Base-by-base conservation (phyloP, 2,329 filamentous ascomycete genomes). In the Alternaria consortialis region DNA sequence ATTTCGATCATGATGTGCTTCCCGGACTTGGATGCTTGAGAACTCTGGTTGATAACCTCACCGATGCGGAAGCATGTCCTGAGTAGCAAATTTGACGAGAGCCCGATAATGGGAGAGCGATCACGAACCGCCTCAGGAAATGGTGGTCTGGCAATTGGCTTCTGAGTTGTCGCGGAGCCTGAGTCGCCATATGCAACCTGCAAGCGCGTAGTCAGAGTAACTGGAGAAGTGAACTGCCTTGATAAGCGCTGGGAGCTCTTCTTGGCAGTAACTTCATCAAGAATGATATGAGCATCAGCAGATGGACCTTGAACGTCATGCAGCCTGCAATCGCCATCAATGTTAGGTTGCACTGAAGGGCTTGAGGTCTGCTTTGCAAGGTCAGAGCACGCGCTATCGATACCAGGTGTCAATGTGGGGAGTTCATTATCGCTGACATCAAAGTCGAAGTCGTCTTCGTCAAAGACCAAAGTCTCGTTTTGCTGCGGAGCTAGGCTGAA, bases 61-160 rank as follows among this genome's bases (percentile, higher is more conserved):
- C 85, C 86, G 25, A 90, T 81, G 27, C 88, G 84, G 66, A 91
- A 91, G 70, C 88, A 91, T 0, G 85, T 87, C 11, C 86, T 83
- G 12, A 89, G 77, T 7, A 84, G 60, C 0, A 71, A 77, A 9
- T 77, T 72, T 2, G 83, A 78, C 0, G 84, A 84, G 2, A 87
- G 68, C 8, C 87, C 86, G 13, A 83, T 77, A 5, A 90, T 79
- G 3, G 82, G 82, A 23, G 86, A 87, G 34, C 85, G 81, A 68
- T 87, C 84, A 2, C 77, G 78, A 17, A 86, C 76, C 17, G 79
- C 76, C 5, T 62, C 43, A 7, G 86, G 87, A 63, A 89, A 88
- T 0, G 81, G 72, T 0, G 82, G 77, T 25, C 87, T 82, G 7
- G 81, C 79, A 58, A 88, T 86, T 0, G 84, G 82, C 32, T 76